Percentiles rank a stretch among this genome's conserved stretches.
Evolutionary conservation across 83 land plant genomes (phyloP).

Genomic region (Picea abies): DNA sequence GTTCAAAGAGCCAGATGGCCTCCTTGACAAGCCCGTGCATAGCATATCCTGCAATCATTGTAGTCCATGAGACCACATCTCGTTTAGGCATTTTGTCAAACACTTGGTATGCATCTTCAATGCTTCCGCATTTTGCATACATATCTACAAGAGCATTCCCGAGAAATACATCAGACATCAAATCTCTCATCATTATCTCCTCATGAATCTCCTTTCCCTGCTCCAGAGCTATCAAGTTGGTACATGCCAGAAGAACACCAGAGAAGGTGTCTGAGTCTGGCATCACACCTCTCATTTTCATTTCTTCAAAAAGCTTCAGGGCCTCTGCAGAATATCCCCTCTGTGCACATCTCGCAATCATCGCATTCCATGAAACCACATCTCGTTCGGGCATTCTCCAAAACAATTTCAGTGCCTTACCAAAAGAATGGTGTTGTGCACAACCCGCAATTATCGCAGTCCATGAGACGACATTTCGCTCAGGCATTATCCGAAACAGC

Average conservation of each 20-base stretch:
- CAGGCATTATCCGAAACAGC: no score
- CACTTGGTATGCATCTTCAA: background rate
- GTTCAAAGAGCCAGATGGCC: background rate
- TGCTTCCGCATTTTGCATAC: background rate
- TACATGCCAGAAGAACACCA: no score
- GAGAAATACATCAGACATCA: no score
- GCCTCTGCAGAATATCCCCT: background rate
- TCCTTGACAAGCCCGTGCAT: background rate
- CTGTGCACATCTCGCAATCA: no score
- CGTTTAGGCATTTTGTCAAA: background rate
- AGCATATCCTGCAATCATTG: conserved; percentile 8
- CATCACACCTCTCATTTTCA: background rate
- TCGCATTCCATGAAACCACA: no score
- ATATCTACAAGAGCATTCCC: background rate
- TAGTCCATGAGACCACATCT: conserved; percentile 9
- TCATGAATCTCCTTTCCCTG: no score
- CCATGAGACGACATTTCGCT: no score
- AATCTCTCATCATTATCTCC: no score
- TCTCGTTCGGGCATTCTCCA: background rate
- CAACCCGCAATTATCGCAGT: no score
- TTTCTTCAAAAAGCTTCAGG: background rate
- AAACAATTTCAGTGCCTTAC: no score
- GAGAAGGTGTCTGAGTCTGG: background rate
- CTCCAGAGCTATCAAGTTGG: no score
- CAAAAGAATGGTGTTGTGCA: no score